A percentile compares a stretch with the other conserved stretches of the same genome.
Conservation (phyloP, 2,329 filamentous ascomycete genomes). For the Colletotrichum tabaci region DNA sequence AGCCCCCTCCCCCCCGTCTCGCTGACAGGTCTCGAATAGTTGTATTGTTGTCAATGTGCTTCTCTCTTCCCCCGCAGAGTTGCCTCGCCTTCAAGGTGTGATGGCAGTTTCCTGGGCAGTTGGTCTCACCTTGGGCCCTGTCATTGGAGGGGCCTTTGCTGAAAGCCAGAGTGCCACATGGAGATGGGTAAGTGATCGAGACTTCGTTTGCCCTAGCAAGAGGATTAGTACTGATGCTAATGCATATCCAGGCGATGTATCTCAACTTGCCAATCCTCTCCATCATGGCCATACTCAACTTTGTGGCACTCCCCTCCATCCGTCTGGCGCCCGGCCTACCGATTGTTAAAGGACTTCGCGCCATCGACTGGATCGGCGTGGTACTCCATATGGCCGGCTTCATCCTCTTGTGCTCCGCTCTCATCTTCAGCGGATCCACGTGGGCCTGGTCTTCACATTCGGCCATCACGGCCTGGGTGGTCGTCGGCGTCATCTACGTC, state of each 20-base stretch:
- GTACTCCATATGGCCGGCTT: constrained; percentile 51
- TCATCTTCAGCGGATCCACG: constrained; percentile 65
- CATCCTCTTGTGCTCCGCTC: constrained; percentile 60
- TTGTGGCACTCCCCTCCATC: constrained; percentile 60
- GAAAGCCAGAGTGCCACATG: constrained; percentile 55
- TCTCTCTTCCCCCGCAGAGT: constrained; percentile 46
- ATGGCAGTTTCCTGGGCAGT: constrained; percentile 48
- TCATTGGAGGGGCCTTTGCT: constrained; percentile 52
- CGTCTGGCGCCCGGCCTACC: constrained; percentile 44
- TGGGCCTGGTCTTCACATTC: constrained; percentile 63
- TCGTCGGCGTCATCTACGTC: constrained; percentile 60
- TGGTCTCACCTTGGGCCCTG: constrained; percentile 44
- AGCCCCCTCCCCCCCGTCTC: not conserved
- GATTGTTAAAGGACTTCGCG: constrained; percentile 42
- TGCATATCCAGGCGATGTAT: constrained; percentile 58
- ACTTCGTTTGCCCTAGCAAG: rapidly evolving
- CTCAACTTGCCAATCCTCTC: constrained; percentile 64
- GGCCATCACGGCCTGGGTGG: constrained; percentile 63
- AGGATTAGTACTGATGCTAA: not conserved
- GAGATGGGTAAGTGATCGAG: constrained; percentile 52
- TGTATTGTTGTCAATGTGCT: constrained; percentile 43
- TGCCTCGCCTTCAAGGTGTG: constrained; percentile 46
- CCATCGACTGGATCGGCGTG: constrained; percentile 51
- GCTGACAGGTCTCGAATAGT: not conserved
- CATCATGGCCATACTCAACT: constrained; percentile 57